Evolutionary conservation across 2,329 filamentous ascomycete species (phyloP), one percentile per base, ranked within the genome.

Genomic region (Cladosporium sp.): DNA sequence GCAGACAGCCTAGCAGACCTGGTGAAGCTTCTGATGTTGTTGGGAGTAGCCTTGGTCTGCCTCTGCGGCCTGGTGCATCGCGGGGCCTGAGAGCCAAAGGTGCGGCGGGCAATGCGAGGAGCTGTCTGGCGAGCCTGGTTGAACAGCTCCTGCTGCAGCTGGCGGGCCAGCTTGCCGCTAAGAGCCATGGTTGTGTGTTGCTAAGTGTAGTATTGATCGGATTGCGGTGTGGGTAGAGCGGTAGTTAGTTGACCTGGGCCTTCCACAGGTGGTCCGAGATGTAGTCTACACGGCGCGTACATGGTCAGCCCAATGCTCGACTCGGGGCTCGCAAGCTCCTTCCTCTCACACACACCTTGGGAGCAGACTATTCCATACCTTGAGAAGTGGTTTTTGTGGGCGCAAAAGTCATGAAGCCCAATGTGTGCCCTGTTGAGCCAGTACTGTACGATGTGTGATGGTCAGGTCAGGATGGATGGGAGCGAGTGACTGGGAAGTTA

Each of bases 251-350:
- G 76, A 85, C 83, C 76, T 84, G 86, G 74, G 86, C 85, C 82
- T 88, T 89, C 86, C 86, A 89, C 79, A 89, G 83, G 81, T 89
- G 86, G 82, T 89, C 86, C 83, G 85, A 88, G 81, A 88, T 88
- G 79, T 88, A 88, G 81, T 88, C 86, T 86, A 57, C 18, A 59
- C 57, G 39, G 18, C 49, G 28, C 34, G 28, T 16, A 36, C 30
- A 30, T 21, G 32, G 32, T 63, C 48, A 63, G 58, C 58, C 39
- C 58, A 46, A 30, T 56, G 62, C 43, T 46, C 30, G 16, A 30
- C 60, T 26, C 26, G 30, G 39, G 46, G 51, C 62, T 25, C n/a
- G 32, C 30, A 18, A 56, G 49, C 60, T 46, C 58, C 25, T 51
- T 46, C 39, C 39, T 28, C 25, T 5, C 36, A 61, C 58, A 11